Evolutionary conservation across 345 rosid genomes (phyloP), one percentile per base, ranked within the genome.

Genomic region (Raphanus raphanistrum): DNA sequence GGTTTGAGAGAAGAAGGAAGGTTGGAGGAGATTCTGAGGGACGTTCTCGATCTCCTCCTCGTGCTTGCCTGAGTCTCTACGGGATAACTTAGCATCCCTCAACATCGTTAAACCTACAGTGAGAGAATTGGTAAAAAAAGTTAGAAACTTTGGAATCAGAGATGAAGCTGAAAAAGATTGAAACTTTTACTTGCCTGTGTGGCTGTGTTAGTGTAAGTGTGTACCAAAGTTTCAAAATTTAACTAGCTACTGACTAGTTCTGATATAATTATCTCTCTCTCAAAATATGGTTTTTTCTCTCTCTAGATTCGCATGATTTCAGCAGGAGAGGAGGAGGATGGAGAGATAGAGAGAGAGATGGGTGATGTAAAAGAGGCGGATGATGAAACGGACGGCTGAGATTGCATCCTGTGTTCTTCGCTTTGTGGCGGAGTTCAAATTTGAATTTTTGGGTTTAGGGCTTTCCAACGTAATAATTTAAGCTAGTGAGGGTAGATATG

Each of bases 31-130:
- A 77, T 89, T 88, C 8, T 80, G 75, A 1, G 95, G 92, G 12
- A 92, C 80, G 66, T 94, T 94, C 84, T 94, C 97, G 58, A 85
- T 88, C 74, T 90, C 97, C 74, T 90, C 97, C 9, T 88, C 96
- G 58, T 65, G 78, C 75, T 86, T 85, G 61, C 76, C 84, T 4
- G 87, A 83, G 80, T 88, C 91, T 79, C 92, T 78, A 10, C 92
- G 86, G 72, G 85, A 73, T 77, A 85, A 80, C 74, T 91, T 93
- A 25, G 75, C 82, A 77, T 93, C 97, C 63, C 87, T 87, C 77
- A 86, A 65, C 98, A 93, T 93, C 61, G 88, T 28, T 28, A 61
- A 67, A 58, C 4, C 27, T 10, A 66, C 27, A 35, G 6, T 55
- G 32, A 66, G 32, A 66, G 11, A 36, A 4, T 11, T 59, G 63